These are phyloP conservation scores for Sugiyamaella novakii DNA, from an alignment of 1,139 yeast species.

Conservation along the genomic window DNA sequence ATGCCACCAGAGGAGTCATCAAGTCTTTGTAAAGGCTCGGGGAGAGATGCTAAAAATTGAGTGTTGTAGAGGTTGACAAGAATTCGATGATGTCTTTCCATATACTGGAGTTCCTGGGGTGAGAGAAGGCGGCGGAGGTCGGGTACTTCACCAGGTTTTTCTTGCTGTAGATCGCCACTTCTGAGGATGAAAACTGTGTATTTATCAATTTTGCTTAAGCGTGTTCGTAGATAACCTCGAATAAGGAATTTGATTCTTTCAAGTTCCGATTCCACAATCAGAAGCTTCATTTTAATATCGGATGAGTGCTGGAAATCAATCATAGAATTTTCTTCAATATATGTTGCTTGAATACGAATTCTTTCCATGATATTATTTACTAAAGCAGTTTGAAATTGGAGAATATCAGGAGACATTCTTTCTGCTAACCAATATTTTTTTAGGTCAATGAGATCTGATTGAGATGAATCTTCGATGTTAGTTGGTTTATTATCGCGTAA, in stretches of 20 bases:
- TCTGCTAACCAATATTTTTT: conserved; percentile 80
- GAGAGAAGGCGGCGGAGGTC: conserved; percentile 48
- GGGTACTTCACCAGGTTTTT: conserved; percentile 36
- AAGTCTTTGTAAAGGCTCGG: conserved; percentile 65
- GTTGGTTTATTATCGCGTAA: conserved; percentile 2
- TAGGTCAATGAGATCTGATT: conserved; percentile 39
- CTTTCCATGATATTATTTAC: conserved; percentile 59
- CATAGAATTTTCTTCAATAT: conserved; percentile 61
- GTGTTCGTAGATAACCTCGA: conserved; percentile 74
- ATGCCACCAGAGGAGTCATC: conserved; percentile 79
- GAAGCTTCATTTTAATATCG: conserved; percentile 75
- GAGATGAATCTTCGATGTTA: conserved; percentile 12
- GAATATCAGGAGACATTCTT: conserved; percentile 78
- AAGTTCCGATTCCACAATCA: conserved; percentile 87
- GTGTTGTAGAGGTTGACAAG: conserved; percentile 66
- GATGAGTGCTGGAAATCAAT: conserved; percentile 51
- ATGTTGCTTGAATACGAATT: conserved; percentile 64
- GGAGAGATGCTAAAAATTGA: conserved; percentile 68
- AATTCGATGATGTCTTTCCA: conserved; percentile 64
- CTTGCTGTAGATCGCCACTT: conserved; percentile 4
- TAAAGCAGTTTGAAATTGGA: conserved; percentile 66
- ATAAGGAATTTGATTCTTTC: conserved; percentile 82
- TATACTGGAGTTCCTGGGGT: conserved; percentile 61
- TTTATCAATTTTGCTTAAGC: conserved; percentile 66
- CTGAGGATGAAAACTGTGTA: conserved; percentile 57